Conservation (phyloP, 1,139 yeast genomes). For the Wickerhamomyces sp. region DNA sequence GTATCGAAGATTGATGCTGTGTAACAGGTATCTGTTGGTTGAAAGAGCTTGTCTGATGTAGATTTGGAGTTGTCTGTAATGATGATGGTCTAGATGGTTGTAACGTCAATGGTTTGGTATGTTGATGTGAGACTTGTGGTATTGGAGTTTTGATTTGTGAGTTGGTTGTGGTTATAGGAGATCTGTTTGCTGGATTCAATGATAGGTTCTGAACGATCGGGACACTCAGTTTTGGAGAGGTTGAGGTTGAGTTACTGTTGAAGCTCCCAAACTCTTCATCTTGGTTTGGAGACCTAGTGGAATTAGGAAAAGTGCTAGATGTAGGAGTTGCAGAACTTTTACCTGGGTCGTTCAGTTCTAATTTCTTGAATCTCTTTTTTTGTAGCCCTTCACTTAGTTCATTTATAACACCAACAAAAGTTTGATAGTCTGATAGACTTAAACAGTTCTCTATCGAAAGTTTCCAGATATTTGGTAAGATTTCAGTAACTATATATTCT, state of each 20-base stretch:
- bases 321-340: background rate
- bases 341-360: background rate
- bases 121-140: no score
- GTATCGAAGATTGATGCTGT: background rate
- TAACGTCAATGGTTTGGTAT: background rate
- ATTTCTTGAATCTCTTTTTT: background rate
- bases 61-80: background rate
- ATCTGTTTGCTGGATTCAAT: background rate
- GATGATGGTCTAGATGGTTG: background rate
- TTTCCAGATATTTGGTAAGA: constrained; percentile 8
- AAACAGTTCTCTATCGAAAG: background rate
- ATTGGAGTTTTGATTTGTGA: background rate
- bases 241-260: background rate
- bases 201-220: background rate
- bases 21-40: background rate
- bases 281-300: background rate
- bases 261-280: constrained; percentile 1
- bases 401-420: background rate
- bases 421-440: background rate
- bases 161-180: background rate
- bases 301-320: background rate
- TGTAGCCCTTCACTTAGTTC: background rate
- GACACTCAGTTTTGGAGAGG: background rate
- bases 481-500: constrained; percentile 3
- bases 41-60: background rate